These are phyloP conservation scores for Leishmania amazonensis DNA, from an alignment of 208 protist species.

Conservation along the genomic window DNA sequence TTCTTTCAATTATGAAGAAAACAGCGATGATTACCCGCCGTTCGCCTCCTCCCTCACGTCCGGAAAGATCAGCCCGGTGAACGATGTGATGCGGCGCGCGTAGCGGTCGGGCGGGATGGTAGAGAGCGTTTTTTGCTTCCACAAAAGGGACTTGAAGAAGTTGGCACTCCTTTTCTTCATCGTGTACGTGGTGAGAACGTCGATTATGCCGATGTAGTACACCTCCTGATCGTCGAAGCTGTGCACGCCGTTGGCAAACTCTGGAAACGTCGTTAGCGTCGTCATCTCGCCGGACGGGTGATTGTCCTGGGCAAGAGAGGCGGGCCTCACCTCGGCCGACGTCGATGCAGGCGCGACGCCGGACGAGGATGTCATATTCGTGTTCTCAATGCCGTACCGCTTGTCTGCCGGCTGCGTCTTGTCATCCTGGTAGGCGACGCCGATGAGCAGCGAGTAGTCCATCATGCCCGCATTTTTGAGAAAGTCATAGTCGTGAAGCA, in stretches of 20 bases:
- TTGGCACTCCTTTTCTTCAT: constrained; percentile 85
- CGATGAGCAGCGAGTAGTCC: constrained; percentile 90
- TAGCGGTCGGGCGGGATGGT: constrained; percentile 79
- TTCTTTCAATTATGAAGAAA: neutral
- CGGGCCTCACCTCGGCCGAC: constrained; percentile 22
- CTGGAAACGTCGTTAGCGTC: constrained; percentile 8
- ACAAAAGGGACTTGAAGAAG: constrained; percentile 89
- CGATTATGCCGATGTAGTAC: constrained; percentile 91
- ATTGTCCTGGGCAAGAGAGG: neutral
- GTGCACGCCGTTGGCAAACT: constrained; percentile 56
- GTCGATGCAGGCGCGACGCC: constrained; percentile 2
- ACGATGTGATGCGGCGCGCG: constrained; percentile 56
- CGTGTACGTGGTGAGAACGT: constrained; percentile 83
- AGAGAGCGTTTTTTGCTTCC: constrained; percentile 69
- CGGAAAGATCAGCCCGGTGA: constrained; percentile 75
- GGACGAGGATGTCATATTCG: constrained; percentile 27
- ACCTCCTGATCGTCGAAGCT: constrained; percentile 77
- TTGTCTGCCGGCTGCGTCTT: constrained; percentile 45
- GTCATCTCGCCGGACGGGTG: neutral
- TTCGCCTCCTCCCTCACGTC: constrained; percentile 27
- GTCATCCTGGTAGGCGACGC: constrained; percentile 73
- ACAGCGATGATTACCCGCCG: neutral
- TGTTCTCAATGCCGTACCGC: constrained; percentile 49
- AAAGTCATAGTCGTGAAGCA: constrained; percentile 72
- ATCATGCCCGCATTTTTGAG: constrained; percentile 56